These are phyloP conservation scores for Globisporangium viniferum DNA, from an alignment of 352 stramenopile species.

Conservation along the genomic window DNA sequence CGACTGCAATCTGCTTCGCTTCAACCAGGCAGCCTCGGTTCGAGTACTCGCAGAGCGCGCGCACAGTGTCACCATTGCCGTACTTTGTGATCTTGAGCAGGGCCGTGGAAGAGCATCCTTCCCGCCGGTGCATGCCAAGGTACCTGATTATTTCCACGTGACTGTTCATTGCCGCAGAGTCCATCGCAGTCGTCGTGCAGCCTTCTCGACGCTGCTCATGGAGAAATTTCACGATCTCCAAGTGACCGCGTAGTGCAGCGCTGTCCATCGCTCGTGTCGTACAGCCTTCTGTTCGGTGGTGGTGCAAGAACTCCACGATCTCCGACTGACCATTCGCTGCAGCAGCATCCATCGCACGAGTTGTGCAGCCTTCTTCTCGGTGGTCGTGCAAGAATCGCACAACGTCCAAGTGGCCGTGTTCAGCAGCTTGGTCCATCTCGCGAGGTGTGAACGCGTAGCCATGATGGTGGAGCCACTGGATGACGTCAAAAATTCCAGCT, in stretches of 20 bases:
- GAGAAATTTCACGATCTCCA: slow-evolving; percentile 5
- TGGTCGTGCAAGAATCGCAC: slow-evolving; percentile 6
- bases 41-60: slow-evolving; percentile 7
- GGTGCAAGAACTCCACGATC: slow-evolving; percentile 8
- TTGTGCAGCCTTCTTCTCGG: slow-evolving; percentile 4
- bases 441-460: neutral
- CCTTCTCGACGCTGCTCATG: neutral
- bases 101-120: neutral
- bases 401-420: slow-evolving; percentile 1
- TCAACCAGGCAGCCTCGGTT: slow-evolving; percentile 6
- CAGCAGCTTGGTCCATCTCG: slow-evolving; percentile 12
- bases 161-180: slow-evolving; percentile 10
- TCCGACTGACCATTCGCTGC: neutral
- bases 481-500: neutral
- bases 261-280: slow-evolving; percentile 8
- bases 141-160: slow-evolving; percentile 3
- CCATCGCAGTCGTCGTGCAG: slow-evolving; percentile 10
- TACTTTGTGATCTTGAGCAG: slow-evolving; percentile 11
- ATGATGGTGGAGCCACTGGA: slow-evolving; percentile 4
- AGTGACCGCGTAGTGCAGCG: neutral
- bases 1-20: slow-evolving; percentile 6
- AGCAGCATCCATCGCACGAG: slow-evolving; percentile 8
- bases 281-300: slow-evolving; percentile 3
- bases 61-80: slow-evolving; percentile 1
- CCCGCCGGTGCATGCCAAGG: slow-evolving; percentile 1